phyloP scores from a whole-genome alignment of 257 asterid genomes.

The Lycium barbarum region DNA sequence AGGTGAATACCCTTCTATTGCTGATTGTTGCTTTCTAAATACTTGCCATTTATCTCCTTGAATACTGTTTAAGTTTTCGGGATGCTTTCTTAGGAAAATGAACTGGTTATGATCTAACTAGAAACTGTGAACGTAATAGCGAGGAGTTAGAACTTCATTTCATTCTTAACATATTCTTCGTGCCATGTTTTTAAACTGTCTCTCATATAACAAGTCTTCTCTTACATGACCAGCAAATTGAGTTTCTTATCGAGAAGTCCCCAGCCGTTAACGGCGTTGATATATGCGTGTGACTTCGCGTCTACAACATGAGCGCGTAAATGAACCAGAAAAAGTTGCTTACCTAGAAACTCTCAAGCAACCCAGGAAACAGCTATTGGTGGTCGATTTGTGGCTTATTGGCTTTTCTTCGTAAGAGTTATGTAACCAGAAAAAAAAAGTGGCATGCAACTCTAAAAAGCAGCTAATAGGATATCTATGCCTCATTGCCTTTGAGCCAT shows the following conservation, averaged over 20 bases:
- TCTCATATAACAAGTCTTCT: conserved; percentile 4
- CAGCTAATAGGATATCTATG: not conserved
- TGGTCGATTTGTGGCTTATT: not conserved
- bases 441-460: not conserved
- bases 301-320: not conserved
- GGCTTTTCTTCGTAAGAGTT: not conserved
- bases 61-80: not conserved
- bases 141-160: not conserved
- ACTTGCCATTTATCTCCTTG: not conserved
- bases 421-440: not conserved
- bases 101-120: not conserved
- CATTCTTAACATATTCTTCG: not conserved
- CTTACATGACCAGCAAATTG: conserved; percentile 56
- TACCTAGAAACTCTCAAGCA: not conserved
- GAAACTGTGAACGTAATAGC: not conserved
- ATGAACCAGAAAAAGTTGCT: conserved; percentile 1
- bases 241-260: conserved; percentile 65
- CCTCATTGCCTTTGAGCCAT: not conserved
- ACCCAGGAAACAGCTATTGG: not conserved
- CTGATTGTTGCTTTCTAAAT: not conserved
- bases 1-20: conserved; percentile 45
- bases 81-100: conserved; percentile 23
- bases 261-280: conserved; percentile 30
- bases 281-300: not conserved
- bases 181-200: not conserved